Evolutionary conservation across 2,329 filamentous ascomycete genomes (phyloP), one percentile per base, ranked within the genome.

Genomic region (Cryphonectria parasitica): DNA sequence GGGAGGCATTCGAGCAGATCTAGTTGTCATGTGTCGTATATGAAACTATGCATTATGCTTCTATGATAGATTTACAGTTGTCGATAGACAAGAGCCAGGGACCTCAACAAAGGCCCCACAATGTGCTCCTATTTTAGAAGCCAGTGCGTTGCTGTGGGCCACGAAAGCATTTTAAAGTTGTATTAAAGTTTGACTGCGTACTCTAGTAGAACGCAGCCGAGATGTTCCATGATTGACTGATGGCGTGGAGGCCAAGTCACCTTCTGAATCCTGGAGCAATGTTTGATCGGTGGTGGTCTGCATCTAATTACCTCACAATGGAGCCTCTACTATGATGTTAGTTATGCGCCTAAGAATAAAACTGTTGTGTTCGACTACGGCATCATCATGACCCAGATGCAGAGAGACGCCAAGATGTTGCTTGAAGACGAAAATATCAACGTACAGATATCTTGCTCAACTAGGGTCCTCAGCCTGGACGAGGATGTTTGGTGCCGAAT

Each of bases 361-460:
- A 6, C 6, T 19, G 25, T 31, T 5, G 31, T 58, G 25, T 17
- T 17, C 17, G 17, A 31, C 15, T 8, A 10, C 11, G 54, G 25
- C 17, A 19, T 31, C n/a, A 15, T 31, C 11, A 28, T 28, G n/a
- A 39, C 52, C 25, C 52, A 17, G 10, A 39, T 11, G 13, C 36
- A 39, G 36, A 39, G 36, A 39, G 45, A n/a, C 2, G 22, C 6
- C 22, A 7, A 52, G 22, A 5, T 25, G 45, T n/a, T 10, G 45
- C 13, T 7, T 61, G 58, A 19, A 60, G 58, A 34, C 58, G 19
- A 61, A 39, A 61, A 39, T 31, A 58, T 34, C 54, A 10, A 58
- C 54, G 54, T 34, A 61, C 31, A 36, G 58, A 36, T 61, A 39
- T 36, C 31, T 61, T 39, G 31, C 58, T 61, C 58, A 39, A 39